These are phyloP conservation scores for Kwoniella pini DNA, from an alignment of 768 basidiomycete genomes.

Conservation along the genomic window DNA sequence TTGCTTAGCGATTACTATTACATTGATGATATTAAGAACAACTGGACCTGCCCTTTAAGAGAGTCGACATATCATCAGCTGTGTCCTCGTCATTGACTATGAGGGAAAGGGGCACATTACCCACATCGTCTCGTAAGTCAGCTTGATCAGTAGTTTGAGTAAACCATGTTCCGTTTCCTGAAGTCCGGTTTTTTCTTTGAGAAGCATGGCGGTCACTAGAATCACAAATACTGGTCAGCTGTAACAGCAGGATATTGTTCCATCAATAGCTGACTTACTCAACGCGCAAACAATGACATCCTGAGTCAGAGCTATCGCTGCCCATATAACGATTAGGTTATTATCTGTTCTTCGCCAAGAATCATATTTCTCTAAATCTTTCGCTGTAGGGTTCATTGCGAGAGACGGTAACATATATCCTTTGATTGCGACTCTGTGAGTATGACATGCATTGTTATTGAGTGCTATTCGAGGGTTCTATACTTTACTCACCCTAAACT, in stretches of 20 bases:
- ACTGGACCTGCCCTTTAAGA: slow-evolving; percentile 18
- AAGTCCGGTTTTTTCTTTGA: slow-evolving; percentile 10
- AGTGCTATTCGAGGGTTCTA: too few species aligned
- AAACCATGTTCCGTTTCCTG: slow-evolving; percentile 8
- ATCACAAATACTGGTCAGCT: neutral
- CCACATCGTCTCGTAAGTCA: slow-evolving; percentile 22
- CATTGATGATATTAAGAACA: slow-evolving; percentile 9
- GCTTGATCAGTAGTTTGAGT: slow-evolving; percentile 6
- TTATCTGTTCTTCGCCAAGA: slow-evolving; percentile 15
- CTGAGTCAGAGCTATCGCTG: slow-evolving; percentile 11
- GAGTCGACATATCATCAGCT: too few species aligned
- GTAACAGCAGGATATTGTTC: too few species aligned
- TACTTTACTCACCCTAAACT: slow-evolving; percentile 17
- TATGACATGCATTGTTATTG: neutral
- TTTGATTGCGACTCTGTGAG: slow-evolving; percentile 16
- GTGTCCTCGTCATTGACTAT: neutral
- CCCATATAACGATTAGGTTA: slow-evolving; percentile 16
- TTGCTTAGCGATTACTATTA: slow-evolving; percentile 15
- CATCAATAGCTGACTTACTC: neutral
- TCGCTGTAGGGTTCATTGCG: slow-evolving; percentile 1
- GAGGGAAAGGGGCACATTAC: neutral
- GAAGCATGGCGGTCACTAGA: slow-evolving; percentile 18
- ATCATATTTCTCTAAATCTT: slow-evolving; percentile 9
- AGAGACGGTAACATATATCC: slow-evolving; percentile 19
- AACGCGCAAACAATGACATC: slow-evolving; percentile 14